These are phyloP conservation scores for Heritiera fomes DNA, from an alignment of 345 rosid species.

Conservation along the genomic window DNA sequence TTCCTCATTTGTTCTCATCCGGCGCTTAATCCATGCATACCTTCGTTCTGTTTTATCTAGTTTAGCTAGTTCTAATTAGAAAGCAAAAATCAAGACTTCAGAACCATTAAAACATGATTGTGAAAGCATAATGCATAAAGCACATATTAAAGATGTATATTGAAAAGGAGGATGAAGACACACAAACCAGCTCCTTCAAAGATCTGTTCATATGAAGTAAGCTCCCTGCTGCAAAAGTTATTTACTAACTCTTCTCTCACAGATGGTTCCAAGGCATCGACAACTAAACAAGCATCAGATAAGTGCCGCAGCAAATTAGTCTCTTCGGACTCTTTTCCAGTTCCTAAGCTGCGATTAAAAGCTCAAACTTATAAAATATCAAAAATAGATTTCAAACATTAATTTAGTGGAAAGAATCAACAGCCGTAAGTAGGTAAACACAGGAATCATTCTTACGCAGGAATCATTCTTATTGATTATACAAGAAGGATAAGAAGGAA, in stretches of 20 bases:
- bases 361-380: slow-evolving; percentile 11
- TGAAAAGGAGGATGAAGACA: slow-evolving; percentile 22
- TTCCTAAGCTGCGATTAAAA: slow-evolving; percentile 84
- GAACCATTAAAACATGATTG: slow-evolving; percentile 4
- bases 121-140: slow-evolving; percentile 15
- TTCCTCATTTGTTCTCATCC: slow-evolving; percentile 92
- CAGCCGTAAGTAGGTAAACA: background rate
- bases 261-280: slow-evolving; percentile 96
- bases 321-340: slow-evolving; percentile 95
- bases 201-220: slow-evolving; percentile 95
- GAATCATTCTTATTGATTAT: background rate
- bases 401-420: background rate
- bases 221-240: slow-evolving; percentile 90
- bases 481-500: background rate
- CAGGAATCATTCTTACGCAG: background rate
- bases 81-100: background rate
- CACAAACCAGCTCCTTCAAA: slow-evolving; percentile 98
- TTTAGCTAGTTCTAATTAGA: slow-evolving; percentile 60
- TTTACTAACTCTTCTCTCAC: slow-evolving; percentile 98
- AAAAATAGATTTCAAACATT: background rate
- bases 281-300: slow-evolving; percentile 96
- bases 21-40: slow-evolving; percentile 96
- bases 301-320: slow-evolving; percentile 81
- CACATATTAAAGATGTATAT: background rate
- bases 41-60: slow-evolving; percentile 91